Evolutionary conservation across 2,329 filamentous ascomycete genomes (phyloP), one percentile per base, ranked within the genome.

Genomic region (Fusarium phyllophilum): DNA sequence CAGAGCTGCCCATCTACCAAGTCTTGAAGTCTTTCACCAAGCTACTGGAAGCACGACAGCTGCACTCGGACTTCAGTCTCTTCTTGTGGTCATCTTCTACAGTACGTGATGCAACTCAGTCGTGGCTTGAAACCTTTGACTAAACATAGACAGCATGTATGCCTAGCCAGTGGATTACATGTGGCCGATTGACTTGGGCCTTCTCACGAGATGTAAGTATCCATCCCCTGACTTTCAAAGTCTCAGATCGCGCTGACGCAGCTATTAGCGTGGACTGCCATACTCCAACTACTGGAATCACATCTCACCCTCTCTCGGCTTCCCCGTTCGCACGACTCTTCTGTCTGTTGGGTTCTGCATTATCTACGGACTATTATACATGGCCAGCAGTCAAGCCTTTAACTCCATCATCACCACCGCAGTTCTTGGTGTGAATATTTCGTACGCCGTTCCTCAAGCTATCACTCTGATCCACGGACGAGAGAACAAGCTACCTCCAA

Each of bases 41-140:
- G 49, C 49, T 52, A 36, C 33, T 8, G 33, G 33, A 0, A 36
- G 49, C 31, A 52, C 36, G n/a, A 2, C n/a, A 5, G 49, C 49
- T 2, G 49, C 49, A 52, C 49, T 52, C 2, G 49, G 49, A 4
- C 33, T 52, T 1, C 49, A 52, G 49, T 52, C 49, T 26, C 18
- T 52, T 4, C 48, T 52, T 36, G 33, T 52, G 6, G 17, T 52
- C 10, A 52, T 36, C 6, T 52, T 52, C 1, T 52, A 52, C 18
- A 52, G 48, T 52, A 31, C 14, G 46, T 31, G 6, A 4, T 48
- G 4, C 0, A 22, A 29, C 6, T 46, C 2, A 5, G 1, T 0
- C 5, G 18, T 29, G 44, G 8, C 1, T 14, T 15, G 1, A 6
- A 8, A 29, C 3, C 2, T 15, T 10, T 1, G 4, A 2, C 31